Evolutionary conservation across 495 filamentous ascomycete genomes (phyloP).

Genomic region (Talaromyces stipitatus): DNA sequence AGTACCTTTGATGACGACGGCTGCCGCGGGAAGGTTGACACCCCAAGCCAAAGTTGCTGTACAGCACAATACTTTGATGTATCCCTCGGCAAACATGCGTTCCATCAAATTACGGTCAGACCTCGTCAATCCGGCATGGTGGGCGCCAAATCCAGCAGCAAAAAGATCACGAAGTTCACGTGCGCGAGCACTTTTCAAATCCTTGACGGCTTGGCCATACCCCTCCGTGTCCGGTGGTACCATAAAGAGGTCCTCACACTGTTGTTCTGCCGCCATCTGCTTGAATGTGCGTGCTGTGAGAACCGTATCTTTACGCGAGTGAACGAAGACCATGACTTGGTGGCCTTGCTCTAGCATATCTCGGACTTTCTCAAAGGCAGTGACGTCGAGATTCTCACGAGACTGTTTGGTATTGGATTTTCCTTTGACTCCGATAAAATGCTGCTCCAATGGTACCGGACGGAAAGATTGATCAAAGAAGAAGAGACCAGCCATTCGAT

Average conservation of each 20-base stretch:
- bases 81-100: conserved; percentile 76
- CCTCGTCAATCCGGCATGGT: conserved; percentile 92
- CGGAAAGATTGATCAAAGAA: conserved; percentile 96
- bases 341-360: conserved; percentile 83
- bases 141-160: conserved; percentile 83
- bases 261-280: conserved; percentile 77
- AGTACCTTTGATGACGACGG: conserved; percentile 96
- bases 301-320: conserved; percentile 86
- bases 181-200: conserved; percentile 76
- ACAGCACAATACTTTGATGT: conserved; percentile 94
- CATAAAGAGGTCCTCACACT: conserved; percentile 63
- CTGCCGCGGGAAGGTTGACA: conserved; percentile 95
- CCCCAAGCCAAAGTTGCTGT: conserved; percentile 97
- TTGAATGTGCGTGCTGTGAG: conserved; percentile 77
- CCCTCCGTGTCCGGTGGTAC: conserved; percentile 56
- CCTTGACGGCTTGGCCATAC: conserved; percentile 66
- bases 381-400: conserved; percentile 78
- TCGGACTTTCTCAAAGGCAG: conserved; percentile 88
- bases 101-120: conserved; percentile 93
- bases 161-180: conserved; percentile 82
- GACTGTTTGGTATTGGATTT: conserved; percentile 72
- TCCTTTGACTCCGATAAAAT: conserved; percentile 93
- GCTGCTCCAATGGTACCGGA: conserved; percentile 92
- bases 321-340: conserved; percentile 98
- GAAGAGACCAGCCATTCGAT: conserved; percentile 86